phyloP scores from a whole-genome alignment of 2,329 filamentous ascomycete species.

The Diaporthe nobilis region DNA sequence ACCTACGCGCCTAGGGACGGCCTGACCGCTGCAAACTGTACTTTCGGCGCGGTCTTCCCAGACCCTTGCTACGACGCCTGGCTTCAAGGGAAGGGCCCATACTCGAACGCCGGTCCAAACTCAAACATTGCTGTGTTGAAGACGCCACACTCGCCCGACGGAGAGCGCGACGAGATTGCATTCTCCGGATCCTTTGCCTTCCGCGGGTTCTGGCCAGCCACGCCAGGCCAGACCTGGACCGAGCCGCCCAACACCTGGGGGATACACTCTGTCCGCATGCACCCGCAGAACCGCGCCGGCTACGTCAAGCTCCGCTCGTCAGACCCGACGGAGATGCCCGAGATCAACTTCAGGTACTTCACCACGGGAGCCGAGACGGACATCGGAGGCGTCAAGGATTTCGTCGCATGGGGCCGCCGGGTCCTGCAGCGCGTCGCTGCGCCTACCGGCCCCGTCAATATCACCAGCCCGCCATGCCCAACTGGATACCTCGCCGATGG shows the following conservation, averaged over 20 bases:
- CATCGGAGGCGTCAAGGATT: constrained; percentile 54
- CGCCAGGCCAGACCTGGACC: not conserved
- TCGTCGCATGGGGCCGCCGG: constrained; percentile 46
- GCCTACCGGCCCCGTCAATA: constrained; percentile 12
- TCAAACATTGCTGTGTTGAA: constrained; percentile 48
- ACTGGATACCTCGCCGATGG: not conserved
- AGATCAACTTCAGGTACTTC: constrained; percentile 74
- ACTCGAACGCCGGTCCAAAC: constrained; percentile 15
- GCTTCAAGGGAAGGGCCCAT: constrained; percentile 20
- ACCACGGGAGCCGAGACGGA: constrained; percentile 63
- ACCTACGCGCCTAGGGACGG: constrained; percentile 39
- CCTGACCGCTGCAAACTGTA: constrained; percentile 8
- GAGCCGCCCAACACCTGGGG: constrained; percentile 50
- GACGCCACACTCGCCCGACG: constrained; percentile 53
- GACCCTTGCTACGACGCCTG: constrained; percentile 23
- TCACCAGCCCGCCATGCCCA: constrained; percentile 10
- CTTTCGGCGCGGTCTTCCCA: not conserved
- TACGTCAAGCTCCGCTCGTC: constrained; percentile 72
- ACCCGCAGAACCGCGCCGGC: constrained; percentile 68
- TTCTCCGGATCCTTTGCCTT: constrained; percentile 63
- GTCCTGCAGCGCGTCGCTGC: constrained; percentile 2
- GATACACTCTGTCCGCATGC: constrained; percentile 48
- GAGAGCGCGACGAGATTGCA: constrained; percentile 65
- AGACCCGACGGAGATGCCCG: constrained; percentile 73
- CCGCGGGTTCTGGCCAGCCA: constrained; percentile 61